Conservation (phyloP, 2,329 filamentous ascomycete species). For the Phyllosticta citrichinensis region DNA sequence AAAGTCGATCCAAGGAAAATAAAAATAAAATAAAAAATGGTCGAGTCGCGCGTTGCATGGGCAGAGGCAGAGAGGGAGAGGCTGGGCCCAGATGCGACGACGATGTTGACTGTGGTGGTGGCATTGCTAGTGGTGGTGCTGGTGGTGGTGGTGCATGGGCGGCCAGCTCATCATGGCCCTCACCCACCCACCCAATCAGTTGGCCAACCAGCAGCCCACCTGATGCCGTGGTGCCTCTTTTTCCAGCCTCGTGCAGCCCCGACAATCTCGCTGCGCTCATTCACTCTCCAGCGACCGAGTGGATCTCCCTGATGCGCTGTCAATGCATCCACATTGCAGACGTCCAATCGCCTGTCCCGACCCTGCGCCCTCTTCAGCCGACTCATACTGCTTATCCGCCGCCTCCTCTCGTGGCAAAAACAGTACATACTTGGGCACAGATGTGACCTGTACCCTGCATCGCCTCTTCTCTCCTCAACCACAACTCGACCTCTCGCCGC, state of each 20-base stretch:
- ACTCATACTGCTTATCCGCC: background rate
- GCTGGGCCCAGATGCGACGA: background rate
- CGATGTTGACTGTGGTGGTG: background rate
- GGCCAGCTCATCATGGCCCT: conserved; percentile 1
- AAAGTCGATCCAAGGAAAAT: background rate
- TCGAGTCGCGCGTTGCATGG: no score
- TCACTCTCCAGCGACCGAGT: conserved; percentile 5
- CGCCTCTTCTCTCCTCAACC: background rate
- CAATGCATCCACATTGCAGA: conserved; percentile 5
- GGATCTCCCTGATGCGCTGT: conserved; percentile 7
- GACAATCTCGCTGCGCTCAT: background rate
- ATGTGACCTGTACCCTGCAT: background rate
- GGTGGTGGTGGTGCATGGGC: background rate
- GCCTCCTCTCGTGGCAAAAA: background rate
- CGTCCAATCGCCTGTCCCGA: background rate
- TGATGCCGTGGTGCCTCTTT: conserved; percentile 2
- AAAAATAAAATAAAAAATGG: background rate
- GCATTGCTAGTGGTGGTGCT: background rate
- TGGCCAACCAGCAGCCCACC: background rate
- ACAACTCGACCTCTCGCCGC: background rate
- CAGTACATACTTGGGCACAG: background rate
- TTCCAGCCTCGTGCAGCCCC: conserved; percentile 8
- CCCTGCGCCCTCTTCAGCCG: no score
- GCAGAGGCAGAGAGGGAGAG: no score
- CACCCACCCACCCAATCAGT: background rate